Base-by-base conservation (phyloP, 805 yeast species). In the Pichia exigua region DNA sequence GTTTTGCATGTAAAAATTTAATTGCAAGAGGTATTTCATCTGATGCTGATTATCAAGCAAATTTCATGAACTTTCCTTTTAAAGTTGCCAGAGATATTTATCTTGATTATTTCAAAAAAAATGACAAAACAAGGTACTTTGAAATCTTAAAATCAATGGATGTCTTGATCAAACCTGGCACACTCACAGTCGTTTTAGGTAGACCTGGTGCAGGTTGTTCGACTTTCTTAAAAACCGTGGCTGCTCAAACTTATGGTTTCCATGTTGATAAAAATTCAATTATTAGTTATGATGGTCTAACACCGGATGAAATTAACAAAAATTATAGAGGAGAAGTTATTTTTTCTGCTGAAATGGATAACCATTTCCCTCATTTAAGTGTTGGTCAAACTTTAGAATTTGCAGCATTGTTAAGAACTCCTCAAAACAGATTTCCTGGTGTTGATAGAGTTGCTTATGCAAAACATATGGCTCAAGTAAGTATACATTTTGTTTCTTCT, bases 201-300 rank as follows among this genome's bases (percentile, higher is more conserved):
- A 76, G 90, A 65, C 91, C 92, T 2, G 91, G 92, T 59, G 80
- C 88, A 12, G 88, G 89, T 50, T 83, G 88, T 62, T 75, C 87
- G 2, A 82, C 88, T 0, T 68, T 83, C 44, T 66, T 83, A 56
- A 82, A 82, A 59, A 73, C 85, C 5, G 69, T 82, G 26, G 69
- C 83, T 35, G 63, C 81, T 42, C 77, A 79, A 49, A 78, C 85
- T 8, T 77, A 79, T 60, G 87, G 87, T 42, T 81, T 78, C 61
- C 63, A 75, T 27, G 56, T 82, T 18, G 77, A 72, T 42, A 54
- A 65, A 42, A 76, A 74, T 24, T 70, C 84, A 2, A 56, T 61
- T 11, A 69, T 82, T 13, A 68, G 75, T 7, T 82, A 77, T 62
- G 78, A 75, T 57, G 85, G 86, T 3, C 62, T 82, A 11, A 58